Percentiles rank a stretch among this genome's conserved stretches.
phyloP scores from a whole-genome alignment of 2,329 filamentous ascomycete species.

The Penicillium decumbens region DNA sequence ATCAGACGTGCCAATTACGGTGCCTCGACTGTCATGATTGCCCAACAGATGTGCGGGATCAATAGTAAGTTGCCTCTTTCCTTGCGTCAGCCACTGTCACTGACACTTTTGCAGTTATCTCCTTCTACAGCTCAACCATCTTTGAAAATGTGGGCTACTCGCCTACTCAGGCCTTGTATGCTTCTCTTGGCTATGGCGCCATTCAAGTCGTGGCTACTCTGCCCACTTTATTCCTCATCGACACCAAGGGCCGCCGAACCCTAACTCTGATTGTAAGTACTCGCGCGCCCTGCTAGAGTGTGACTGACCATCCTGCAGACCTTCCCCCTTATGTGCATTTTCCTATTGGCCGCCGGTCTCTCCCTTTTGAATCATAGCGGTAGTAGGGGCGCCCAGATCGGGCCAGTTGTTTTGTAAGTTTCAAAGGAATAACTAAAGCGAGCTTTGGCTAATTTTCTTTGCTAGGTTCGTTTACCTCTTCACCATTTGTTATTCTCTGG shows the following conservation, averaged over 20 bases:
- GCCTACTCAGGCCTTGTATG: constrained; percentile 53
- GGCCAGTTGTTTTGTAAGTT: constrained; percentile 22
- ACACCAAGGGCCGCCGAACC: constrained; percentile 59
- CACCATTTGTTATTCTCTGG: constrained; percentile 57
- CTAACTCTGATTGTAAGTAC: constrained; percentile 34
- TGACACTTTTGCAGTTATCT: constrained; percentile 44
- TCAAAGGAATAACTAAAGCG: too few relatives aligned
- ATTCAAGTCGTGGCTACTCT: constrained; percentile 60
- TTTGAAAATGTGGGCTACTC: constrained; percentile 52
- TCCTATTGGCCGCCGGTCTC: constrained; percentile 56
- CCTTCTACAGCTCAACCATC: constrained; percentile 65
- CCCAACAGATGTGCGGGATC: constrained; percentile 63
- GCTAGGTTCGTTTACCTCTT: constrained; percentile 60
- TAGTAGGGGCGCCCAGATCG: constrained; percentile 33
- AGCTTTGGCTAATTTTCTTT: constrained; percentile 29
- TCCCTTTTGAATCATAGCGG: constrained; percentile 45
- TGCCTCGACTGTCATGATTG: constrained; percentile 73
- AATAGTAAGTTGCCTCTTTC: constrained; percentile 20
- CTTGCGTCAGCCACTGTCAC: constrained; percentile 48
- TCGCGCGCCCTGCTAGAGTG: not conserved
- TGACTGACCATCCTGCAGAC: constrained; percentile 45
- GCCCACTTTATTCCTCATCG: constrained; percentile 60
- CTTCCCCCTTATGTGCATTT: constrained; percentile 62
- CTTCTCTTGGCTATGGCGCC: constrained; percentile 60
- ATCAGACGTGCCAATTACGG: constrained; percentile 62